A percentile compares a stretch with the other conserved stretches of the same genome.
Evolutionary conservation across 441 rosid genomes (phyloP).

Genomic region (Adansonia madagascariensis): DNA sequence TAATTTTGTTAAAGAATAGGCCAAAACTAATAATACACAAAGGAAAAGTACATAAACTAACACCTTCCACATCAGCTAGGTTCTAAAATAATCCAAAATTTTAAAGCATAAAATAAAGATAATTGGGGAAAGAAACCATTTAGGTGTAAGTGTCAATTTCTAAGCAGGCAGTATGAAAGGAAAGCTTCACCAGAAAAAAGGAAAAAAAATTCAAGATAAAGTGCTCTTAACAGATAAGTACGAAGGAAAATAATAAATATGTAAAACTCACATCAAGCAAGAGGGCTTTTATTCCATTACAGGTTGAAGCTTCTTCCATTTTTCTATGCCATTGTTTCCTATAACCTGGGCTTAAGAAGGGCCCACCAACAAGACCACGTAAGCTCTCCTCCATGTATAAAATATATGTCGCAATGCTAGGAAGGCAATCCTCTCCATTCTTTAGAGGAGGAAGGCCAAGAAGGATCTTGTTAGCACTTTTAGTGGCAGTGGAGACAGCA

Average conservation of each 20-base stretch:
- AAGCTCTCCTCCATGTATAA: conserved; percentile 78
- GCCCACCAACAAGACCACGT: conserved; percentile 72
- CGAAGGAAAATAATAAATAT: background rate
- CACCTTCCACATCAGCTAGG: background rate
- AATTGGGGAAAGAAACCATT: background rate
- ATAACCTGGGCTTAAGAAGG: conserved; percentile 55
- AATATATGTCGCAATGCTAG: conserved; percentile 66
- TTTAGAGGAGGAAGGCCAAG: conserved; percentile 56
- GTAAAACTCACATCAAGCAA: conserved; percentile 72
- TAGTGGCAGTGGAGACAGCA: conserved; percentile 68
- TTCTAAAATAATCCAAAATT: background rate
- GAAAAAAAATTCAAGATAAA: background rate
- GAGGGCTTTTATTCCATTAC: conserved; percentile 53
- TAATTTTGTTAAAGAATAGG: background rate
- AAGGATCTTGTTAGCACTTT: conserved; percentile 65
- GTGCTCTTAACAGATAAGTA: background rate
- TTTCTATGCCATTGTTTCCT: conserved; percentile 72
- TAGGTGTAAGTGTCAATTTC: no score
- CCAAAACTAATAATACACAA: background rate
- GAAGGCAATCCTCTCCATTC: conserved; percentile 63
- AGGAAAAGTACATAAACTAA: background rate
- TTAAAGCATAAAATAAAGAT: background rate
- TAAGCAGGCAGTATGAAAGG: background rate
- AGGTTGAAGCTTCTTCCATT: conserved; percentile 68
- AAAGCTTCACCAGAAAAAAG: conserved; percentile 6